Percentiles rank a stretch among this genome's conserved stretches.
phyloP scores from a whole-genome alignment of 2,329 filamentous ascomycete genomes.

The Pseudogymnoascus sp. region DNA sequence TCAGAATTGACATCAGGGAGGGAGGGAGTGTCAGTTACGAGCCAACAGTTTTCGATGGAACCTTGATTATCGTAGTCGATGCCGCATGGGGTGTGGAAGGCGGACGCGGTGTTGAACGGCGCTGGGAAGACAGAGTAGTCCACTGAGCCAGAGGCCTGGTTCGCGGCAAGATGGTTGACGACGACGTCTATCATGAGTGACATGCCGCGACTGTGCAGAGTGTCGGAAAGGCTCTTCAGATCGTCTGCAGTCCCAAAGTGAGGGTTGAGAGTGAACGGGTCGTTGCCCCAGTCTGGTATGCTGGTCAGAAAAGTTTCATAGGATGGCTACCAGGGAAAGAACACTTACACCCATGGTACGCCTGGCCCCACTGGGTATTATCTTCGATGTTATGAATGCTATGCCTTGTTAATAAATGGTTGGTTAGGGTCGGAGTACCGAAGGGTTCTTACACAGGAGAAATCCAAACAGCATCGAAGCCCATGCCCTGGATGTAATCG shows the following conservation, averaged over 20 bases:
- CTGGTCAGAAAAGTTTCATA: background rate
- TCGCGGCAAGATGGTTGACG: constrained; percentile 43
- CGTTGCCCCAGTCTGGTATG: constrained; percentile 32
- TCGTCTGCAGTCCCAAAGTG: constrained; percentile 39
- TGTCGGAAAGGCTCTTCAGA: constrained; percentile 34
- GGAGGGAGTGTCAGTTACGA: constrained; percentile 39
- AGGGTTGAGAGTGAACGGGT: constrained; percentile 37
- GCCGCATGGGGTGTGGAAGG: constrained; percentile 53
- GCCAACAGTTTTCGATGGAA: constrained; percentile 34
- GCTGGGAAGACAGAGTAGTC: constrained; percentile 43
- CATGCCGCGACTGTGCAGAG: constrained; percentile 37
- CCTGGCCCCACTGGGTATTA: constrained; percentile 30
- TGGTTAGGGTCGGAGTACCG: constrained; percentile 32
- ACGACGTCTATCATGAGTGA: constrained; percentile 43
- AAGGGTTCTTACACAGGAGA: constrained; percentile 27
- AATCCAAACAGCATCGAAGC: constrained; percentile 37
- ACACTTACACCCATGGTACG: constrained; percentile 40
- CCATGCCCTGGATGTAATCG: constrained; percentile 42
- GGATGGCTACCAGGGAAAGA: background rate
- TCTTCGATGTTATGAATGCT: constrained; percentile 24
- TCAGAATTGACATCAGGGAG: constrained; percentile 41
- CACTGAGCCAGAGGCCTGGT: constrained; percentile 37
- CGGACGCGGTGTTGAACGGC: constrained; percentile 47
- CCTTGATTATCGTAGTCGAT: constrained; percentile 47
- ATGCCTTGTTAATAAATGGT: constrained; percentile 18